A percentile compares a stretch with the other conserved stretches of the same genome.
These are phyloP conservation scores for Plectosphaerella plurivora DNA, from an alignment of 2,329 filamentous ascomycete species.

Conservation along the genomic window DNA sequence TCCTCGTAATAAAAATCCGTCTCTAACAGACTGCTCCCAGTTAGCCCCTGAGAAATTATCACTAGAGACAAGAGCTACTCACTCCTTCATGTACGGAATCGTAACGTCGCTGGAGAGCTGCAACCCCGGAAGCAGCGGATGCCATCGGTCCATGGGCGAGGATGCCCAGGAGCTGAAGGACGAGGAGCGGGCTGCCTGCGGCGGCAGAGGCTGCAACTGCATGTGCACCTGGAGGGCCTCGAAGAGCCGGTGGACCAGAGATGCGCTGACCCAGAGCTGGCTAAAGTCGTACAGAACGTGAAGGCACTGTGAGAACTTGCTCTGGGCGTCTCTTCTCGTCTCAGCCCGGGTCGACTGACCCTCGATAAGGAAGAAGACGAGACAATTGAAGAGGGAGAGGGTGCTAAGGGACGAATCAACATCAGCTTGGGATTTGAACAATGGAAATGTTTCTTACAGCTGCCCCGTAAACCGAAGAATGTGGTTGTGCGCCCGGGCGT, in stretches of 20 bases:
- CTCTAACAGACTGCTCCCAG: not conserved
- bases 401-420: not conserved
- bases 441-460: conserved; percentile 1
- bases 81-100: conserved; percentile 1
- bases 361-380: conserved; percentile 11
- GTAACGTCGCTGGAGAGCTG: conserved; percentile 1
- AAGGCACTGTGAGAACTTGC: conserved; percentile 10
- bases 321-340: conserved; percentile 8
- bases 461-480: conserved; percentile 8
- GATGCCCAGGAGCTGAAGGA: not conserved
- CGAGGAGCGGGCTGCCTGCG: not conserved
- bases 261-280: conserved; percentile 10
- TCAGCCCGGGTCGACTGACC: conserved; percentile 2
- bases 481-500: conserved; percentile 9
- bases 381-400: conserved; percentile 9
- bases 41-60: not conserved
- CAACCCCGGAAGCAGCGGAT: not conserved
- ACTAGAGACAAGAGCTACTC: not conserved
- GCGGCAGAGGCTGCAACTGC: not conserved
- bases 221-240: conserved; percentile 6
- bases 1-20: not conserved
- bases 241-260: conserved; percentile 10
- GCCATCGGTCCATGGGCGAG: not conserved
- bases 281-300: conserved; percentile 11
- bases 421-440: not conserved